phyloP scores from a whole-genome alignment of 345 rosid genomes.

The Populus ilicifolia region DNA sequence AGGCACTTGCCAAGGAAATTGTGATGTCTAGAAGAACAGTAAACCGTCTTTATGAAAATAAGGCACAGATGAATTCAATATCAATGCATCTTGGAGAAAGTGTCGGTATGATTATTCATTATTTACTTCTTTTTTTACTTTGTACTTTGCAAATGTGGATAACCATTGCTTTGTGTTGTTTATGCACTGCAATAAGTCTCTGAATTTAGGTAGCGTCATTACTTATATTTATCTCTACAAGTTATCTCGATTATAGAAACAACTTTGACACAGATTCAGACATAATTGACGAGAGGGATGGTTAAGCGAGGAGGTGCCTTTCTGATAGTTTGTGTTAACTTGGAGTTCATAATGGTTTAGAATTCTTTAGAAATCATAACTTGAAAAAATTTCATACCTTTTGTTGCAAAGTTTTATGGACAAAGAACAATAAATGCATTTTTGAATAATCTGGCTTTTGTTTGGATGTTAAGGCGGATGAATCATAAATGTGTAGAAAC shows the following conservation, averaged over 20 bases:
- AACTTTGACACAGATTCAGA: not conserved
- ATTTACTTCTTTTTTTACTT: not conserved
- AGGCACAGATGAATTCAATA: conserved; percentile 91
- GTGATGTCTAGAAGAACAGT: conserved; percentile 76
- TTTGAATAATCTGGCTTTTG: not conserved
- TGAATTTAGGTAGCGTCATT: not conserved
- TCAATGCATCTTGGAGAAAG: conserved; percentile 98
- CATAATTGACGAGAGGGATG: not conserved
- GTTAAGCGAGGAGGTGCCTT: not conserved
- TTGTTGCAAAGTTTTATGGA: not conserved
- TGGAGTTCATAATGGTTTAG: not conserved
- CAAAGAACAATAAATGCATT: too few species aligned
- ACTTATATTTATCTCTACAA: not conserved
- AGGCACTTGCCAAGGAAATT: conserved; percentile 88
- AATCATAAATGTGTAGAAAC: not conserved
- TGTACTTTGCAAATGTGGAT: not conserved
- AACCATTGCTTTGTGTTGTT: not conserved
- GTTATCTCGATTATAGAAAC: not conserved
- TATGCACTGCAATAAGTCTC: not conserved
- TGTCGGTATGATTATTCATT: conserved; percentile 53
- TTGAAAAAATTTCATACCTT: not conserved
- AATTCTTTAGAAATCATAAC: not conserved
- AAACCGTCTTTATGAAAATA: conserved; percentile 77
- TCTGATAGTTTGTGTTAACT: not conserved
- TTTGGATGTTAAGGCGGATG: not conserved